Evolutionary conservation across 225 moss, liverwort and hornwort species (phyloP).

Genomic region (Neckera pumila): DNA sequence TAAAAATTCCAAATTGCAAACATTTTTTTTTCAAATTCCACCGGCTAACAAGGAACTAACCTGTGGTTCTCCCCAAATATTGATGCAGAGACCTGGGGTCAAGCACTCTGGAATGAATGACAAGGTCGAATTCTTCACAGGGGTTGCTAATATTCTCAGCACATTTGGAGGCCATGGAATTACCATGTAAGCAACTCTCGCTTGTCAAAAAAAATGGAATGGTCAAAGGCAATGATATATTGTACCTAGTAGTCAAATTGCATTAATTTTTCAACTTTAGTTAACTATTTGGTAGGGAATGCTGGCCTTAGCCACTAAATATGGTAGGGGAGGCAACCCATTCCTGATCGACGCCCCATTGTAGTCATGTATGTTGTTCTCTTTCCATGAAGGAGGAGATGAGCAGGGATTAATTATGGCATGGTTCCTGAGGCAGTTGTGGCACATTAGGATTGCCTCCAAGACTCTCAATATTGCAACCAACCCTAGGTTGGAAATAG

Average conservation of each 20-base stretch:
- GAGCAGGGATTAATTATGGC: too few relatives aligned
- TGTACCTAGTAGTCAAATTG: background rate
- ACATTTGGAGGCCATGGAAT: conserved; percentile 32
- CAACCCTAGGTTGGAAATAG: too few relatives aligned
- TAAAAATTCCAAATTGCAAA: background rate
- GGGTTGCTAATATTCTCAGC: conserved; percentile 39
- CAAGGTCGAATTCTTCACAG: conserved; percentile 40
- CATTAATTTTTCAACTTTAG: background rate
- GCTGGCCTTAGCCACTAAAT: background rate
- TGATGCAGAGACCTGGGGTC: conserved; percentile 1
- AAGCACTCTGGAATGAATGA: conserved; percentile 17
- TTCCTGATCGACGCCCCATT: too few relatives aligned
- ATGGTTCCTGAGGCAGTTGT: too few relatives aligned
- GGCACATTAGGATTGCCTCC: too few relatives aligned
- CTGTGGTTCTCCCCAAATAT: too few relatives aligned
- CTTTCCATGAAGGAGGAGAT: too few relatives aligned
- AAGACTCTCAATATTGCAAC: too few relatives aligned
- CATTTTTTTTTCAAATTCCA: background rate
- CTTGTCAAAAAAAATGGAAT: background rate
- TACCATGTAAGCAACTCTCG: conserved; percentile 19
- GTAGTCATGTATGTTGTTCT: too few relatives aligned
- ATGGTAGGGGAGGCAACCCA: too few relatives aligned
- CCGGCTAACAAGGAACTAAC: background rate
- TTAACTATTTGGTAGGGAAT: background rate
- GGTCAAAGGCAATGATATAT: background rate